Conservation (phyloP, 495 filamentous ascomycete species). For the Daldinia caldariorum region DNA sequence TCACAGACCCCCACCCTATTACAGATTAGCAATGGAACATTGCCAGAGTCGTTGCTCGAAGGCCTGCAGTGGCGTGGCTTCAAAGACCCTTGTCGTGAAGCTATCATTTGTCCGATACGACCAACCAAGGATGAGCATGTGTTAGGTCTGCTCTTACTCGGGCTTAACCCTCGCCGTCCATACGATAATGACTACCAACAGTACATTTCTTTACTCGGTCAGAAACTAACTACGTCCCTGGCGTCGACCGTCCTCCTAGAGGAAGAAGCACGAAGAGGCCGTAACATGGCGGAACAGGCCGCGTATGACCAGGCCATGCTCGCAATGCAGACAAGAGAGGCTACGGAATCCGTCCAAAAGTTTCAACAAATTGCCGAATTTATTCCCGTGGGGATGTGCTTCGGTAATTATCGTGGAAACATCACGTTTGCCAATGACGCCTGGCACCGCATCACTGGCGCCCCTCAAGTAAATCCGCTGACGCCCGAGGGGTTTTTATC, state of each 20-base stretch:
- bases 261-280: slow-evolving; percentile 75
- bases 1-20: slow-evolving; percentile 64
- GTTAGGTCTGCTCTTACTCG: slow-evolving; percentile 73
- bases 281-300: slow-evolving; percentile 71
- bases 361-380: slow-evolving; percentile 80
- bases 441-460: slow-evolving; percentile 71
- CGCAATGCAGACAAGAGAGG: slow-evolving; percentile 70
- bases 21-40: slow-evolving; percentile 64
- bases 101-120: slow-evolving; percentile 77
- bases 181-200: slow-evolving; percentile 76
- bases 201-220: slow-evolving; percentile 71
- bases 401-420: slow-evolving; percentile 67
- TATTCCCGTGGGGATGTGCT: slow-evolving; percentile 76
- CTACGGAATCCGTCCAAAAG: slow-evolving; percentile 72
- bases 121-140: slow-evolving; percentile 69
- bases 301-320: slow-evolving; percentile 72
- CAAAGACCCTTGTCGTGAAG: slow-evolving; percentile 67
- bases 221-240: slow-evolving; percentile 75
- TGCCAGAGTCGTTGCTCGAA: slow-evolving; percentile 64
- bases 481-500: slow-evolving; percentile 48
- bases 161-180: slow-evolving; percentile 72
- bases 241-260: slow-evolving; percentile 77
- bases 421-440: slow-evolving; percentile 77
- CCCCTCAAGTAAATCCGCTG: slow-evolving; percentile 58
- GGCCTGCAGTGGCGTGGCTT: slow-evolving; percentile 72